Conservation (phyloP, 495 filamentous ascomycete genomes). For the Tuber umbilicatum region DNA sequence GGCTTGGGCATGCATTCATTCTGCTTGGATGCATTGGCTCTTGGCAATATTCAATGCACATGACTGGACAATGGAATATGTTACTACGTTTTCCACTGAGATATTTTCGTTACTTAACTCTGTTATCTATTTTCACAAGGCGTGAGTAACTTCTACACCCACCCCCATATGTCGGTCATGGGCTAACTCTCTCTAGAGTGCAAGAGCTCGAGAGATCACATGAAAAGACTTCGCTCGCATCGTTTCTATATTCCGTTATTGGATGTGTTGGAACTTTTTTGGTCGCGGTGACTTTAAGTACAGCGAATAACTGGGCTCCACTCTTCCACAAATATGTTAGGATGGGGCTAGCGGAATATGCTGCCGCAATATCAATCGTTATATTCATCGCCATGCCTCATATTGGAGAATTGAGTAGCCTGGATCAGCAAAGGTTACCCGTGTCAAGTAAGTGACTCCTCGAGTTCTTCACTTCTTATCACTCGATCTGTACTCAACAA, state of each 20-base stretch:
- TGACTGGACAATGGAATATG: slow-evolving; percentile 72
- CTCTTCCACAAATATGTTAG: slow-evolving; percentile 62
- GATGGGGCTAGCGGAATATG: slow-evolving; percentile 61
- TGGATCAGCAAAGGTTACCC: slow-evolving; percentile 58
- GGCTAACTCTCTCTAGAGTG: slow-evolving; percentile 38
- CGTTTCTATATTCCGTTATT: slow-evolving; percentile 64
- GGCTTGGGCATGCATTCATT: slow-evolving; percentile 68
- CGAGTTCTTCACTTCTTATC: slow-evolving; percentile 53
- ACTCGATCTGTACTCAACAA: slow-evolving; percentile 53
- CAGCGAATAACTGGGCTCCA: slow-evolving; percentile 59
- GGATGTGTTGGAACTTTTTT: slow-evolving; percentile 67
- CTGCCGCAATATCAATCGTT: slow-evolving; percentile 65
- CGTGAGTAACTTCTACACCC: slow-evolving; percentile 32
- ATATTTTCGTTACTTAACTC: slow-evolving; percentile 66
- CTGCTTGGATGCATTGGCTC: slow-evolving; percentile 63
- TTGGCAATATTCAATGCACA: slow-evolving; percentile 67
- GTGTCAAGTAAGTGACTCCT: slow-evolving; percentile 48
- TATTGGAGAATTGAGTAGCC: slow-evolving; percentile 55
- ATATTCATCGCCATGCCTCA: slow-evolving; percentile 62
- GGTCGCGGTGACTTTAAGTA: slow-evolving; percentile 59
- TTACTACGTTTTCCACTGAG: slow-evolving; percentile 64
- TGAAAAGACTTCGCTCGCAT: slow-evolving; percentile 54
- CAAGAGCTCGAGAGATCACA: slow-evolving; percentile 62
- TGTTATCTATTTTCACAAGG: slow-evolving; percentile 71
- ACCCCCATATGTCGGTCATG: neutral